Evolutionary conservation across 257 asterid species (phyloP), one percentile per base, ranked within the genome.

Genomic region (Plectranthus barbatus): DNA sequence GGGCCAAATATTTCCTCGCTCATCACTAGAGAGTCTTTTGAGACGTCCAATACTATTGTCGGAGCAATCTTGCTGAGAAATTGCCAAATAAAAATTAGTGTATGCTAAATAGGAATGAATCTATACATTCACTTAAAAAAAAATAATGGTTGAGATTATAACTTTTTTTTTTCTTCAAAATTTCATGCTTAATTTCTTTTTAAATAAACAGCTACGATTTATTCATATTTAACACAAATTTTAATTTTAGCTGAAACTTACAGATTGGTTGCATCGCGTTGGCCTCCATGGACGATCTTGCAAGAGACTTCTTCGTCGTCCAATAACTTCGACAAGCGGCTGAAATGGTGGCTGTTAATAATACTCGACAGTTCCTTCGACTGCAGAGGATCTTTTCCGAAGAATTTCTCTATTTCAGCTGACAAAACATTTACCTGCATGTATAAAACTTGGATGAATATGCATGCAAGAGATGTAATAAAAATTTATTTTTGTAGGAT

Each of bases 1-100:
- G 98, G 98, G 20, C 98, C 98, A 42, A 89, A 89, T 71, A 92
- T 92, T 82, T 92, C 98, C 53, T 92, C 98, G 1, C 75, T 73
- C 95, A 92, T 86, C 77, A 86, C 71, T 51, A 79, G 45, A 47
- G 89, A 76, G 67, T 92, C 97, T 54, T 66, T 74, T 8, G 90
- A 83, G 18, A 80, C 86, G 72, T 79, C 95, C 86, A 89, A 63
- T 56, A 92, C 26, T 67, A 89, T 73, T 14, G 97, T 89, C 6
- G 98, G 98, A 67, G 91, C 84, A 51, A 90, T 83, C 76, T 75
- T 83, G 55, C 97, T 90, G 80, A 9, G 66, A 79, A 14, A 60
- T 64, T 26, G 23, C 58, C 37, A 26, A 26, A 26, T 26, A 26
- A 26, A 26, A 26, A n/a, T n/a, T n/a, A n/a, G n/a, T n/a, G n/a